These are phyloP conservation scores for Akanthomyces dipterigenus DNA, from an alignment of 2,329 filamentous ascomycete genomes.

Conservation along the genomic window DNA sequence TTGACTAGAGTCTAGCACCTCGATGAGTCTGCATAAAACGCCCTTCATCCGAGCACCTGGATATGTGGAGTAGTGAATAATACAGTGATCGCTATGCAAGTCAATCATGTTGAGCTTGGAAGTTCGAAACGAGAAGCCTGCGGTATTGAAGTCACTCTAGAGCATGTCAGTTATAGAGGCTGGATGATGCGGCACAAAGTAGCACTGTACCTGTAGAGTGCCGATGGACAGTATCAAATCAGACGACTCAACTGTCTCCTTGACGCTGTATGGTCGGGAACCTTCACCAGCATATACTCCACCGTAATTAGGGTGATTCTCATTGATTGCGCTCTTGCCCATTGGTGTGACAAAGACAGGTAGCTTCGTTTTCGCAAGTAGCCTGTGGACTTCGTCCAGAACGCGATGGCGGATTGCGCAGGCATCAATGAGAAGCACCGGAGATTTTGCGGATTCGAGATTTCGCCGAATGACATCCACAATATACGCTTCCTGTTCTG, in stretches of 20 bases:
- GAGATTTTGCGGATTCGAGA: slow-evolving; percentile 64
- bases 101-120: slow-evolving; percentile 73
- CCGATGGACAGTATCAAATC: slow-evolving; percentile 68
- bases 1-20: slow-evolving; percentile 49
- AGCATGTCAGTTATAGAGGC: not conserved
- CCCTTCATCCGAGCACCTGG: slow-evolving; percentile 71
- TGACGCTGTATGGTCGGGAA: slow-evolving; percentile 57
- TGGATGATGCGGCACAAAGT: not conserved
- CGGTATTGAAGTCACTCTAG: slow-evolving; percentile 73
- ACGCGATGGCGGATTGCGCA: slow-evolving; percentile 74
- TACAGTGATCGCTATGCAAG: slow-evolving; percentile 67
- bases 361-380: slow-evolving; percentile 66
- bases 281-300: slow-evolving; percentile 81
- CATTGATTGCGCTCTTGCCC: slow-evolving; percentile 79
- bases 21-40: slow-evolving; percentile 64
- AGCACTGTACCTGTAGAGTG: slow-evolving; percentile 41
- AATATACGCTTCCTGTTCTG: slow-evolving; percentile 72
- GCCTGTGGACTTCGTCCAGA: slow-evolving; percentile 62
- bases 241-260: slow-evolving; percentile 57
- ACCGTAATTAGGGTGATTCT: slow-evolving; percentile 67
- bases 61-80: slow-evolving; percentile 73
- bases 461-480: slow-evolving; percentile 70
- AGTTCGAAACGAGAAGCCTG: slow-evolving; percentile 74
- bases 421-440: slow-evolving; percentile 75
- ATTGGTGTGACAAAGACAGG: slow-evolving; percentile 86